Evolutionary conservation across 2,329 filamentous ascomycete genomes (phyloP), one percentile per base, ranked within the genome.

Genomic region (Amauroascus verrucosus): DNA sequence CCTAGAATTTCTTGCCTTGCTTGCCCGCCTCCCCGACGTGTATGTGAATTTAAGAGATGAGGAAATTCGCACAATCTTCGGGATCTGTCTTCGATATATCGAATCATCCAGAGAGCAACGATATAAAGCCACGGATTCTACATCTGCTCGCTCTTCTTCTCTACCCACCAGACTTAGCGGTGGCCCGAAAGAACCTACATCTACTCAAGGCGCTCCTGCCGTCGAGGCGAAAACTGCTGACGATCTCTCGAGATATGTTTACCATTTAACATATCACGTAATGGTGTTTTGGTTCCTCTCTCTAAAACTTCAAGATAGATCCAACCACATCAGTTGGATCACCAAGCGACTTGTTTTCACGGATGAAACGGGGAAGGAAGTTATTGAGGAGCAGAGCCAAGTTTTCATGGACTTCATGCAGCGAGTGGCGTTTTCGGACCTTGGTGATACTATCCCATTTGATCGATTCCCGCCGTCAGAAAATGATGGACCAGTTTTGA

Each of bases 211-310:
- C 30, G 53, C 61, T n/a, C 64, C 69, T 18, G 58, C 59, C 14
- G 45, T 65, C 55, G 71, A 69, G 53, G 65, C 58, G 50, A 70
- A 72, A 53, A 63, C 73, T 57, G 76, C 83, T 6, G 86, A 93
- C 57, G 88, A 93, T 59, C 76, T 95, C 48, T 89, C 90, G 3
- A 86, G 93, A 67, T 98, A 98, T 66, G 88, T 98, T 24, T 93
- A 94, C 67, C 86, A 89, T 1, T 75, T 97, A 50, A 91, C 91
- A 7, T 95, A 95, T 65, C 90, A 97, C 66, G 88, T 95, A 61
- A 90, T 98, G 59, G 85, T 89, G 1, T 96, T 95, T 65, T 98
- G 93, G 93, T 98, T 97, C 66, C 77, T 98, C 60, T 86, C 89
- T 0, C 69, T 98, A 61, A 91, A 88, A 63, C 77, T 95, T 49